phyloP scores from a whole-genome alignment of 176 grass and related monocot genomes.

The Sorghum bicolor region DNA sequence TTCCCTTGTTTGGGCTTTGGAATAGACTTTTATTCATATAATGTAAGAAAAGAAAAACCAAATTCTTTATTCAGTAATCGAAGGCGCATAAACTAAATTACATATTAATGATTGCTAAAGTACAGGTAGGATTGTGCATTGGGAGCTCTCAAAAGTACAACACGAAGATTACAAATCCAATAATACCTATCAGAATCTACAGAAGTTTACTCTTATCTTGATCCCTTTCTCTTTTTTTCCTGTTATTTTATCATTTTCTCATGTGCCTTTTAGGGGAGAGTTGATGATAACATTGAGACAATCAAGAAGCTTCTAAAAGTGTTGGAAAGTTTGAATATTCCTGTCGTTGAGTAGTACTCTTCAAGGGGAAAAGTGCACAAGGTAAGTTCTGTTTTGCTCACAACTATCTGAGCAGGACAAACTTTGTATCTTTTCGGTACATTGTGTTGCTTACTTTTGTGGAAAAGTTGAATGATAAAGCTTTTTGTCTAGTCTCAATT shows the following conservation, averaged over 20 bases:
- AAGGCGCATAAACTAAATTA: not conserved
- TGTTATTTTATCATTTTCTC: slow-evolving; percentile 1
- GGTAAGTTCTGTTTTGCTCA: slow-evolving; percentile 39
- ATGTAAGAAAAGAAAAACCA: not conserved
- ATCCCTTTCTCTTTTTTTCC: not conserved
- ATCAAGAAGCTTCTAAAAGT: slow-evolving; percentile 87
- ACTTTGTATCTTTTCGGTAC: not conserved
- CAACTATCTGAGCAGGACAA: not conserved
- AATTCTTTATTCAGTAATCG: not conserved
- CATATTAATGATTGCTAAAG: not conserved
- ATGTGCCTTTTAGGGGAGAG: slow-evolving; percentile 60
- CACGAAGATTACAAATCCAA: no score
- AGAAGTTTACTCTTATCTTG: not conserved
- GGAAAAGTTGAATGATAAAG: not conserved
- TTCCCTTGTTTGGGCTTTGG: not conserved
- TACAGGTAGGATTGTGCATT: not conserved
- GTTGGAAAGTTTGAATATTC: slow-evolving; percentile 85
- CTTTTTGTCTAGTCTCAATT: not conserved
- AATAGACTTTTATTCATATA: not conserved
- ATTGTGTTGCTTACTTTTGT: not conserved
- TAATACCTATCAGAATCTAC: no score
- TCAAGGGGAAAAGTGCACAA: slow-evolving; percentile 82
- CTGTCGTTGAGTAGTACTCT: slow-evolving; percentile 84
- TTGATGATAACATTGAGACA: slow-evolving; percentile 98
- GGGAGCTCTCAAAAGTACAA: not conserved